Base-by-base conservation (phyloP, 257 asterid genomes). In the Ehretia macrophylla region DNA sequence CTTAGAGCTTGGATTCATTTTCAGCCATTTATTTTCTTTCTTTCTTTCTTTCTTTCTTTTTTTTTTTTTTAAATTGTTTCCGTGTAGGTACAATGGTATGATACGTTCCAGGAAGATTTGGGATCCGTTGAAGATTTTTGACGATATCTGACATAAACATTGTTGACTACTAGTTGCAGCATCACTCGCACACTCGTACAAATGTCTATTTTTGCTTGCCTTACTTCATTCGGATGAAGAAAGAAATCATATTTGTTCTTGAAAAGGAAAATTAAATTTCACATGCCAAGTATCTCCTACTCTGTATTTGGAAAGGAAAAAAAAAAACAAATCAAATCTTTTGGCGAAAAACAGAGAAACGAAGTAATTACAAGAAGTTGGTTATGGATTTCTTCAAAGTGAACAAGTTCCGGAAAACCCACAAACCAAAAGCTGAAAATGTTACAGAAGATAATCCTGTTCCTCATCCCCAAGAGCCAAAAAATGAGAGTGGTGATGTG, bases 301-400 rank as follows among this genome's bases (percentile, higher is more conserved):
- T 14, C 19, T 47, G 19, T 14, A n/a, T 47, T 17, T 60, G 45
- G 62, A 47, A 16, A 66, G 42, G 38, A 10, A 35, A 50, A 8
- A 27, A 22, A 5, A 10, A 35, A 50, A 8, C 17, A 22, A 5
- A 10, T 39, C 4, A 17, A 38, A 38, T 11, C 19, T 20, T 51
- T 51, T 11, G 32, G 27, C 8, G 27, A 14, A 47, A 13, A 20
- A 4, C 32, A 23, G 32, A 9, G 32, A 52, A 5, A 17, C n/a
- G n/a, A n/a, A n/a, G n/a, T n/a, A n/a, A n/a, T n/a, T n/a, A n/a
- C 21, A 38, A 10, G n/a, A n/a, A 35, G 38, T 32, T 49, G 5
- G 57, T 21, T 19, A 90, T 88, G 97, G 89, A 88, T 78, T 86
- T 86, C 84, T 78, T 91, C 71, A 84, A 82, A 58, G 67, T 78